Percentiles rank a stretch among this genome's conserved stretches.
These are phyloP conservation scores for Hanseniaspora occidentalis DNA, from an alignment of 805 yeast genomes.

Conservation along the genomic window DNA sequence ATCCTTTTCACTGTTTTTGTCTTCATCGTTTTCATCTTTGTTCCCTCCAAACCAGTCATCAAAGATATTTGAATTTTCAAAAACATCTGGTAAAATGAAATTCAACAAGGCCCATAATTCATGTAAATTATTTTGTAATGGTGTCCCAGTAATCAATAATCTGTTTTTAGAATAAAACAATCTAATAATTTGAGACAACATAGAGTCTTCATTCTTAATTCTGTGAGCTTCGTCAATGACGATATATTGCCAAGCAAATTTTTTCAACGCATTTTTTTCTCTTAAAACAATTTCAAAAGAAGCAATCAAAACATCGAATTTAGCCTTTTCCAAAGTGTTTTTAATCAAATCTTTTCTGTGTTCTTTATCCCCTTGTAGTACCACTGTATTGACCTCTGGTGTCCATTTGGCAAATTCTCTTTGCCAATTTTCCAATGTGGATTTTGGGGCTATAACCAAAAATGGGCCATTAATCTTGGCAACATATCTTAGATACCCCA, in stretches of 20 bases:
- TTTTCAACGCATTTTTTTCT: constrained; percentile 70
- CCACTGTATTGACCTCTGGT: constrained; percentile 78
- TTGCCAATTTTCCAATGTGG: constrained; percentile 92
- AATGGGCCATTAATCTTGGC: constrained; percentile 80
- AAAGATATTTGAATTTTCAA: constrained; percentile 80
- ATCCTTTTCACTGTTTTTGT: constrained; percentile 29
- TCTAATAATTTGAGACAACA: constrained; percentile 84
- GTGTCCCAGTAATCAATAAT: constrained; percentile 87
- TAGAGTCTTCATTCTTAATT: constrained; percentile 87
- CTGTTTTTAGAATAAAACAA: constrained; percentile 77
- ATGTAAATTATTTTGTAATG: constrained; percentile 86
- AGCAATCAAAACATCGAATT: constrained; percentile 82
- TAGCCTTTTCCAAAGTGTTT: constrained; percentile 47
- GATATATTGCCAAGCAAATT: constrained; percentile 85
- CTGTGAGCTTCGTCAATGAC: constrained; percentile 95
- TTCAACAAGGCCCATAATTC: constrained; percentile 93
- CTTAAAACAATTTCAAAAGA: constrained; percentile 90
- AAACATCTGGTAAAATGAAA: constrained; percentile 85
- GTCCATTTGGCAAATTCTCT: constrained; percentile 94
- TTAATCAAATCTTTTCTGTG: constrained; percentile 50
- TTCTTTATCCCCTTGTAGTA: constrained; percentile 86
- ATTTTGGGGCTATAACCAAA: constrained; percentile 85
- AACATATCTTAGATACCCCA: constrained; percentile 75
- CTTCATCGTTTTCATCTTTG: constrained; percentile 21
- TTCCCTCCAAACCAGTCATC: constrained; percentile 77